Evolutionary conservation across 257 asterid species (phyloP).

Genomic region (Lavandula angustifolia): DNA sequence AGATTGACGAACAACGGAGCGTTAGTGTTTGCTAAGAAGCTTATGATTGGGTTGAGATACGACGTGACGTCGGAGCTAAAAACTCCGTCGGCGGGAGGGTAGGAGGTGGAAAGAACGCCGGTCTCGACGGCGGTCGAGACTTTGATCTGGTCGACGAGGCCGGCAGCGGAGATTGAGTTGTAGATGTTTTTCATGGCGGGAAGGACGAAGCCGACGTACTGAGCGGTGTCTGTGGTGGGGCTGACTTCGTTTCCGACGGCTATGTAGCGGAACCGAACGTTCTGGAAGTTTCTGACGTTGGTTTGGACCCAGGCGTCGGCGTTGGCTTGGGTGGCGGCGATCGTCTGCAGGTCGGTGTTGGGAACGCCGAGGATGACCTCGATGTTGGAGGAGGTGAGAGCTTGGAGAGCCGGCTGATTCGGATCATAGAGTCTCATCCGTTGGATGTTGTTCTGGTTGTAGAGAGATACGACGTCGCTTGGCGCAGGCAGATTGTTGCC

Average conservation of each 20-base stretch:
- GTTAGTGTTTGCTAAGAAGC: slow-evolving; percentile 7
- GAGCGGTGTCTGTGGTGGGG: slow-evolving; percentile 25
- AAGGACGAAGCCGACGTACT: slow-evolving; percentile 28
- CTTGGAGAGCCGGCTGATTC: slow-evolving; percentile 34
- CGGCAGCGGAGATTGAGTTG: slow-evolving; percentile 32
- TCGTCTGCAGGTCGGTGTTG: slow-evolving; percentile 40
- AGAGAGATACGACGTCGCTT: slow-evolving; percentile 31
- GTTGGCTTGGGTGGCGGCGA: slow-evolving; percentile 51
- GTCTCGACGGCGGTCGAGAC: slow-evolving; percentile 37
- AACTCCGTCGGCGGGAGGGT: slow-evolving; percentile 37
- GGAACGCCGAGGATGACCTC: slow-evolving; percentile 46
- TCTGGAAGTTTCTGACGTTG: slow-evolving; percentile 47
- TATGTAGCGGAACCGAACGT: slow-evolving; percentile 47
- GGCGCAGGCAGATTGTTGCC: slow-evolving; percentile 43
- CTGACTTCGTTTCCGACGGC: slow-evolving; percentile 63
- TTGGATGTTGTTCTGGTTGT: slow-evolving; percentile 41
- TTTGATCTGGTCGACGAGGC: slow-evolving; percentile 26
- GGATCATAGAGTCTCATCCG: slow-evolving; percentile 51
- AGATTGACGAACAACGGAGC: slow-evolving; percentile 38
- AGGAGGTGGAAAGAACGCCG: slow-evolving; percentile 27
- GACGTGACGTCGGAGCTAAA: slow-evolving; percentile 26
- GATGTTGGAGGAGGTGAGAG: slow-evolving; percentile 40
- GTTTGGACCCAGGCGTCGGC: slow-evolving; percentile 58
- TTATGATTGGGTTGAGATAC: slow-evolving; percentile 26
- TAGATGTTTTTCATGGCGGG: slow-evolving; percentile 35